Conservation (phyloP, 2,329 filamentous ascomycete species). For the Penicillium sp. region DNA sequence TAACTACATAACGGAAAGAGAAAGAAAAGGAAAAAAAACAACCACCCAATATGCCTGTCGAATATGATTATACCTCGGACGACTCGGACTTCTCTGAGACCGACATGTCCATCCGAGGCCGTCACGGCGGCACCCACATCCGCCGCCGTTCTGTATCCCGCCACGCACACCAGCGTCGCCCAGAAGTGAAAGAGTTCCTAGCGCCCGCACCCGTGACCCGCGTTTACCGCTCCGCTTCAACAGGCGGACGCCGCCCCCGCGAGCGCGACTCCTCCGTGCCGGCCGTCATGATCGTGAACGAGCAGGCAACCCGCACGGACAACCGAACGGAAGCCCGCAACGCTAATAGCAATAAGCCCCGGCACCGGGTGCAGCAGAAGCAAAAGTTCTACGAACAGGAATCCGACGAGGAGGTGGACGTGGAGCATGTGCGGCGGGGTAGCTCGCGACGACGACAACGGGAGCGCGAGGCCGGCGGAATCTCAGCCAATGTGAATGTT, state of each 20-base stretch:
- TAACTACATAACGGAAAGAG: not conserved
- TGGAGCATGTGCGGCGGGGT: not conserved
- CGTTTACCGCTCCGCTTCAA: slow-evolving; percentile 38
- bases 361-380: slow-evolving; percentile 19
- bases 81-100: slow-evolving; percentile 38
- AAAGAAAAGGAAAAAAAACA: not conserved
- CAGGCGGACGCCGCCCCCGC: slow-evolving; percentile 30
- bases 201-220: slow-evolving; percentile 22
- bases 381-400: slow-evolving; percentile 19
- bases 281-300: slow-evolving; percentile 35
- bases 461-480: not conserved
- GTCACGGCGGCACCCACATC: slow-evolving; percentile 19
- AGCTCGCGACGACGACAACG: slow-evolving; percentile 12
- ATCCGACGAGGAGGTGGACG: slow-evolving; percentile 26
- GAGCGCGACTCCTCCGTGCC: slow-evolving; percentile 14
- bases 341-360: slow-evolving; percentile 28
- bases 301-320: slow-evolving; percentile 31
- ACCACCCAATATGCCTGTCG: slow-evolving; percentile 16
- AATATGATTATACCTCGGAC: slow-evolving; percentile 20
- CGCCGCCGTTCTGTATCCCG: slow-evolving; percentile 36
- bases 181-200: not conserved
- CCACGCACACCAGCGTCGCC: slow-evolving; percentile 22
- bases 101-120: slow-evolving; percentile 33
- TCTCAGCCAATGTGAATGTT: not conserved
- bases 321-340: slow-evolving; percentile 14